These are phyloP conservation scores for Kazachstania bromeliacearum DNA, from an alignment of 805 yeast genomes.

Conservation along the genomic window DNA sequence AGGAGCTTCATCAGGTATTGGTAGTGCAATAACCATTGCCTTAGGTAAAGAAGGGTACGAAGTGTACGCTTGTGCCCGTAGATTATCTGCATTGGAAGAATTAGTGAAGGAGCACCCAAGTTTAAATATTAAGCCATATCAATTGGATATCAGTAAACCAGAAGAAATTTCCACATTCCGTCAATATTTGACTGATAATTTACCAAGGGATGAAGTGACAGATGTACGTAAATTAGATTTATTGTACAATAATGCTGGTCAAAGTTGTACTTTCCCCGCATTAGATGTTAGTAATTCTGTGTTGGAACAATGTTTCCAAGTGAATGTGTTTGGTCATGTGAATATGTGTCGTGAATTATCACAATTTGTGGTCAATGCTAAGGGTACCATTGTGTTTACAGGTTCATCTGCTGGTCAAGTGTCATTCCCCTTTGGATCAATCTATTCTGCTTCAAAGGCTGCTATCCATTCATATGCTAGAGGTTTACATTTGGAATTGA, in stretches of 20 bases:
- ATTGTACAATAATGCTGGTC: slow-evolving; percentile 70
- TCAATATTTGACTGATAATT: slow-evolving; percentile 31
- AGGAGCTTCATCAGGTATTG: slow-evolving; percentile 56
- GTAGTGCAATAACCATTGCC: slow-evolving; percentile 38
- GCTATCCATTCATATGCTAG: slow-evolving; percentile 68
- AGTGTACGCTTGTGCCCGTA: slow-evolving; percentile 69
- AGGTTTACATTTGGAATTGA: slow-evolving; percentile 53
- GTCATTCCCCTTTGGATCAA: slow-evolving; percentile 62
- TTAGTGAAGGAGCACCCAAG: slow-evolving; percentile 26
- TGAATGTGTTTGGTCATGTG: slow-evolving; percentile 64
- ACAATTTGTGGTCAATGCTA: slow-evolving; percentile 47
- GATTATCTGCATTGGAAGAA: slow-evolving; percentile 48
- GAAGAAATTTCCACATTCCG: slow-evolving; percentile 40
- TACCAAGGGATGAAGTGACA: slow-evolving; percentile 15
- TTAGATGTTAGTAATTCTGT: slow-evolving; percentile 52
- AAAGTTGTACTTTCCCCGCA: slow-evolving; percentile 63
- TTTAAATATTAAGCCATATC: slow-evolving; percentile 36
- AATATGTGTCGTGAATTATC: slow-evolving; percentile 51
- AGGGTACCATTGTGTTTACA: slow-evolving; percentile 64
- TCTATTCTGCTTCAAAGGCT: slow-evolving; percentile 62
- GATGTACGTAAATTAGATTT: slow-evolving; percentile 48
- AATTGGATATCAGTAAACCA: slow-evolving; percentile 48
- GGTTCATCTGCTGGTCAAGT: slow-evolving; percentile 60
- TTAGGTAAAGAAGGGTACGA: slow-evolving; percentile 43
- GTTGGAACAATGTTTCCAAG: slow-evolving; percentile 44